Percentiles rank a stretch among this genome's conserved stretches.
These are phyloP conservation scores for Ambrosia trifida DNA, from an alignment of 129 eudicot species.

Conservation along the genomic window DNA sequence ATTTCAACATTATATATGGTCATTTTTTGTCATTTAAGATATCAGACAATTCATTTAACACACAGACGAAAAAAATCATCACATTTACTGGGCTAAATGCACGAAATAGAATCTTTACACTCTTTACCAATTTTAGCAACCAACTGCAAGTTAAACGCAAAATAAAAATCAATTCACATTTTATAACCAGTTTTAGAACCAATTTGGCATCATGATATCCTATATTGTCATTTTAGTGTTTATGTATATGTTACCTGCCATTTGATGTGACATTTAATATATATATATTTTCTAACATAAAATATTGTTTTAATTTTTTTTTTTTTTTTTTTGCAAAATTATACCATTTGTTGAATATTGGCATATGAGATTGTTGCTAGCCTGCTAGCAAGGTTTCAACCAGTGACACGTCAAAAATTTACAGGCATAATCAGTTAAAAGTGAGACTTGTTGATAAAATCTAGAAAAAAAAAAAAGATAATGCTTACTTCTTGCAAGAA, in stretches of 20 bases:
- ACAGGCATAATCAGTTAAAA: not conserved
- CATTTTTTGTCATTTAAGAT: not conserved
- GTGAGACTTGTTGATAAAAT: not conserved
- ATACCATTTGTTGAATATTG: too few relatives aligned
- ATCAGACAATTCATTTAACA: not conserved
- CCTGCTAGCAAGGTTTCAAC: not conserved
- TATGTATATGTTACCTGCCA: not conserved
- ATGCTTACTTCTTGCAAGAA: slow-evolving; percentile 70
- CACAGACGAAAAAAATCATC: not conserved
- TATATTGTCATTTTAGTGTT: too few relatives aligned
- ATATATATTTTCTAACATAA: too few relatives aligned
- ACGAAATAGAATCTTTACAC: too few relatives aligned
- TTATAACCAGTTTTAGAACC: not conserved
- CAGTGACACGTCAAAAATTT: not conserved
- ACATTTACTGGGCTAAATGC: not conserved
- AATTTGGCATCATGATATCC: too few relatives aligned
- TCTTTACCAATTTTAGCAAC: not conserved
- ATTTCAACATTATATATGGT: not conserved
- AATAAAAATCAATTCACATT: not conserved
- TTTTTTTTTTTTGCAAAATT: too few relatives aligned
- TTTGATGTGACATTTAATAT: not conserved
- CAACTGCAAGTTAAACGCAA: not conserved
- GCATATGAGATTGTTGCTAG: not conserved
- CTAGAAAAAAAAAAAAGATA: not conserved
- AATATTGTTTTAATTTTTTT: too few relatives aligned